Conservation (phyloP, 306 rosid species). For the Cucumis melo region DNA sequence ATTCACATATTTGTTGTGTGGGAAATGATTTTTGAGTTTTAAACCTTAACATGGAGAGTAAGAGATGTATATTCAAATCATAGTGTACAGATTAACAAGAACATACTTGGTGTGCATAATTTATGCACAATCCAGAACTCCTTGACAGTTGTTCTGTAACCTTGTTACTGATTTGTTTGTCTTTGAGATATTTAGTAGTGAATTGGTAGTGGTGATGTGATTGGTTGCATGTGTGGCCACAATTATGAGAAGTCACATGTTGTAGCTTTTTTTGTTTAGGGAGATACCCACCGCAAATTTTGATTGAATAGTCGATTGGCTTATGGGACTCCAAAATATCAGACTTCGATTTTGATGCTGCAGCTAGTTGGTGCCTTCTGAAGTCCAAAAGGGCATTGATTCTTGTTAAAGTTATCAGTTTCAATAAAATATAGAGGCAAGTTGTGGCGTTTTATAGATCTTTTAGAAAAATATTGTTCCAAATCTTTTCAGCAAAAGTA, state of each 20-base stretch:
- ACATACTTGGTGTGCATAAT: neutral
- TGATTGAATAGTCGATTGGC: neutral
- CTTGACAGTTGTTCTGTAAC: neutral
- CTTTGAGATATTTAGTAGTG: neutral
- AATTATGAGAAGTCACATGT: neutral
- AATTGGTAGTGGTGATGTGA: neutral
- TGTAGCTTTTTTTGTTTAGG: neutral
- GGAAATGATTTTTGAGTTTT: neutral
- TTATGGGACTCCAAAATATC: neutral
- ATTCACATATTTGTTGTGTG: neutral
- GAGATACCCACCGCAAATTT: neutral
- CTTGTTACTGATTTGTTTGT: neutral
- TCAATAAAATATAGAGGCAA: neutral
- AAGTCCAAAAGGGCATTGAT: neutral
- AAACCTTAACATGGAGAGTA: neutral
- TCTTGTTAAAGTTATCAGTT: neutral
- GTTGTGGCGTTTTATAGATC: neutral
- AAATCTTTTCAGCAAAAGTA: too few relatives aligned
- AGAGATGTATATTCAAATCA: neutral
- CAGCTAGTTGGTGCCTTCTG: neutral
- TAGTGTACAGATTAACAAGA: neutral
- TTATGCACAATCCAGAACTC: neutral
- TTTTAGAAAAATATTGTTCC: neutral
- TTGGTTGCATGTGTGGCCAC: neutral
- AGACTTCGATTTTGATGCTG: neutral